Conservation (phyloP, 805 yeast genomes). For the Teunomyces funiuensis region DNA sequence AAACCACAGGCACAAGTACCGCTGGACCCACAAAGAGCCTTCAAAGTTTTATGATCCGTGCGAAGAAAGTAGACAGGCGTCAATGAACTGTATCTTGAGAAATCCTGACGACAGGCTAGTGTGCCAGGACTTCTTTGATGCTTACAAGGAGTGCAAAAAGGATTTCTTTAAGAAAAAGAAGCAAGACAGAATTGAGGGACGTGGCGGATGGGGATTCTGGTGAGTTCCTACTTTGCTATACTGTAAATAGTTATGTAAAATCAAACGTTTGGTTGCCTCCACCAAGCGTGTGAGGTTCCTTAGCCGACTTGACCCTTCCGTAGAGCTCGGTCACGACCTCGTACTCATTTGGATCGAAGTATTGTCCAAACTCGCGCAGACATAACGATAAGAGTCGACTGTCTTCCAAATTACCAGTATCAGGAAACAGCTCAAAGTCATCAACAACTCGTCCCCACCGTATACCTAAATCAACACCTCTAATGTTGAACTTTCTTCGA, state of each 20-base stretch:
- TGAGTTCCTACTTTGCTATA: slow-evolving; percentile 8
- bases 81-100: slow-evolving; percentile 76
- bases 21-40: slow-evolving; percentile 74
- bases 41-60: slow-evolving; percentile 92
- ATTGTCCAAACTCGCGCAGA: slow-evolving; percentile 6
- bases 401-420: slow-evolving; percentile 1
- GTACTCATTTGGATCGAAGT: slow-evolving; percentile 2
- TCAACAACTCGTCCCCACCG: slow-evolving; percentile 2
- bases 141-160: slow-evolving; percentile 88
- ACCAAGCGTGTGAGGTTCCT: background rate
- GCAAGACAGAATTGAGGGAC: slow-evolving; percentile 36
- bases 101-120: slow-evolving; percentile 66
- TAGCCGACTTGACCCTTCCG: background rate
- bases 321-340: slow-evolving; percentile 1
- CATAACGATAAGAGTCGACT: slow-evolving; percentile 3
- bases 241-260: slow-evolving; percentile 5
- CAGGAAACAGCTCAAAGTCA: slow-evolving; percentile 4
- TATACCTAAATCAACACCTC: slow-evolving; percentile 7
- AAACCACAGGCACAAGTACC: slow-evolving; percentile 61
- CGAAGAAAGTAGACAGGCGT: slow-evolving; percentile 83
- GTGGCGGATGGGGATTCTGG: slow-evolving; percentile 47
- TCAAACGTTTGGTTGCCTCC: slow-evolving; percentile 6
- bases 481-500: slow-evolving; percentile 4
- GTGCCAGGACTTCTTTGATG: slow-evolving; percentile 80
- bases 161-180: slow-evolving; percentile 38